Evolutionary conservation across 2,329 filamentous ascomycete species (phyloP).

Genomic region (Truncatella angustata): DNA sequence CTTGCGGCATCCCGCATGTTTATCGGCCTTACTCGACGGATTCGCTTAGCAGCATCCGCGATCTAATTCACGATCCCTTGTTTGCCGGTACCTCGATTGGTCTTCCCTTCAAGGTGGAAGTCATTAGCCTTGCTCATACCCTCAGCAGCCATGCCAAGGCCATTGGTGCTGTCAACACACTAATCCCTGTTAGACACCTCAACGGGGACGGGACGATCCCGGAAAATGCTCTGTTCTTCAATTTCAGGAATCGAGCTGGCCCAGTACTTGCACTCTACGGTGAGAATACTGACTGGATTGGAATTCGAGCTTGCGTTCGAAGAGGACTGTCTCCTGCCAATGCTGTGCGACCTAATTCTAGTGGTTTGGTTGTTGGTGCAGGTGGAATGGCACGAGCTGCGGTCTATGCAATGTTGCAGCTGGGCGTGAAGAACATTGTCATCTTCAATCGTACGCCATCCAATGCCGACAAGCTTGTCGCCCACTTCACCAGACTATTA

Average conservation of each 20-base stretch:
- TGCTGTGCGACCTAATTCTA: conserved; percentile 54
- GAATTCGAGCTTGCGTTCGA: conserved; percentile 70
- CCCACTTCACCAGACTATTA: conserved; percentile 64
- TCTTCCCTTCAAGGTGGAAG: conserved; percentile 73
- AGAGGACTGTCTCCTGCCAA: conserved; percentile 72
- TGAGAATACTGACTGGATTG: conserved; percentile 81
- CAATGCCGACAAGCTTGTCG: conserved; percentile 66
- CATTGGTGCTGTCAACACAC: conserved; percentile 74
- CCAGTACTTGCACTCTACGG: conserved; percentile 70
- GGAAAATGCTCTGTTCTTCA: conserved; percentile 49
- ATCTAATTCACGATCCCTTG: conserved; percentile 60
- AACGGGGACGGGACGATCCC: conserved; percentile 57
- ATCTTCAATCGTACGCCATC: conserved; percentile 68
- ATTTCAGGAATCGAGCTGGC: conserved; percentile 61
- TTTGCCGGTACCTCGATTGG: conserved; percentile 74
- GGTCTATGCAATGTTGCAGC: conserved; percentile 74
- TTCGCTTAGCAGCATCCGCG: conserved; percentile 60
- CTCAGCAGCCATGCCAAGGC: conserved; percentile 71
- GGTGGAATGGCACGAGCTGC: conserved; percentile 78
- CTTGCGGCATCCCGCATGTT: conserved; percentile 66
- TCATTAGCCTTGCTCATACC: conserved; percentile 66
- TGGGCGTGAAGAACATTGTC: conserved; percentile 74
- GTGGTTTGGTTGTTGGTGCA: conserved; percentile 61
- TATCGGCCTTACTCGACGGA: conserved; percentile 65
- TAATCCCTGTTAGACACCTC: conserved; percentile 66